Evolutionary conservation across 2,329 filamentous ascomycete species (phyloP).

Genomic region (Verticillium nubilum): DNA sequence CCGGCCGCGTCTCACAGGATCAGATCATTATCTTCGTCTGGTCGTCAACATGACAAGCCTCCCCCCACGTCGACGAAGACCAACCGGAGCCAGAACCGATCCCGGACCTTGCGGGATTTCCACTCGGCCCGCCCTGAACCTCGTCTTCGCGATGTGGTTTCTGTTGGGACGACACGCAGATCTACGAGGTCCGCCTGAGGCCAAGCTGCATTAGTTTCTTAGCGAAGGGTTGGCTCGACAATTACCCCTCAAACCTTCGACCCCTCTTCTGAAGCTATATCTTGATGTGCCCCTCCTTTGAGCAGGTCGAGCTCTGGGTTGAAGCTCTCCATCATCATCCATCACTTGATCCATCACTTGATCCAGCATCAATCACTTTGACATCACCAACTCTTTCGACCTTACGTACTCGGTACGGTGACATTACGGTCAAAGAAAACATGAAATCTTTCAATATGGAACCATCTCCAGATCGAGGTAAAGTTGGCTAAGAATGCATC

Average conservation of each 20-base stretch:
- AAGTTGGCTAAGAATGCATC: conserved; percentile 39
- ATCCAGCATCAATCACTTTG: not conserved
- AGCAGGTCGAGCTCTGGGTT: not conserved
- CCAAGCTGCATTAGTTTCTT: not conserved
- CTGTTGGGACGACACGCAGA: not conserved
- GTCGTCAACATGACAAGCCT: too few species aligned
- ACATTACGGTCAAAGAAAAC: conserved; percentile 13
- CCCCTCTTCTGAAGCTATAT: not conserved
- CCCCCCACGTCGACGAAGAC: not conserved
- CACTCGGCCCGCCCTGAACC: not conserved
- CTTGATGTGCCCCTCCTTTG: not conserved
- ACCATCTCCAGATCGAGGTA: conserved; percentile 37
- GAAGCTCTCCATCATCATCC: not conserved
- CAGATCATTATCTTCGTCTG: not conserved
- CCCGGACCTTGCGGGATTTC: not conserved
- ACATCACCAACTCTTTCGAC: not conserved
- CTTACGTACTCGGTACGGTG: not conserved
- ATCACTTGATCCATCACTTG: not conserved
- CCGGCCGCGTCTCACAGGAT: not conserved
- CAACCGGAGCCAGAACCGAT: not conserved
- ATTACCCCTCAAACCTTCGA: not conserved
- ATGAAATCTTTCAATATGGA: conserved; percentile 24
- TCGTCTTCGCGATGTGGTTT: not conserved
- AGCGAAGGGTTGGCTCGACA: not conserved
- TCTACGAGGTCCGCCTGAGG: not conserved